phyloP scores from a whole-genome alignment of 176 grass and related monocot species.

The Dactylis glomerata region DNA sequence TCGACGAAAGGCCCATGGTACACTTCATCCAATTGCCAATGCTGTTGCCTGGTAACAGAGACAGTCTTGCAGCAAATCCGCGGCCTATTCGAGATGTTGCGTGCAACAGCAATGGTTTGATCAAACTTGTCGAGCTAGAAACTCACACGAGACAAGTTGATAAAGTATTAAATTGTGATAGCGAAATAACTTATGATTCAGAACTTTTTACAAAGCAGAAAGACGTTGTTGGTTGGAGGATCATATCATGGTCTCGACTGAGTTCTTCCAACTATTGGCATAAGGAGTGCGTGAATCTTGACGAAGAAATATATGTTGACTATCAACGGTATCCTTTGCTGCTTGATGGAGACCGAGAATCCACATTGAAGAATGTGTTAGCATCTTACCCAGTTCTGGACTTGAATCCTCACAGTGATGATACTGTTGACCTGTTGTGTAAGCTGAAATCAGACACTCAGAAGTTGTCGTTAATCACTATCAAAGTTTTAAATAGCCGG shows the following conservation, averaged over 20 bases:
- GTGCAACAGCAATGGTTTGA: not conserved
- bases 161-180: too few species aligned
- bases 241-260: not conserved
- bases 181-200: not conserved
- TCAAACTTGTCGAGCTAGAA: constrained; percentile 16
- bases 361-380: not conserved
- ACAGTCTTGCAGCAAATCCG: not conserved
- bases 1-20: not conserved
- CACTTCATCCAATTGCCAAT: not conserved
- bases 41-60: not conserved
- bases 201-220: not conserved
- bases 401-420: not conserved
- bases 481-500: too few species aligned
- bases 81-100: not conserved
- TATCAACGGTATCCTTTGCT: not conserved
- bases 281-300: not conserved
- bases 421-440: not conserved
- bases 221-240: not conserved
- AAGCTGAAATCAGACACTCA: not conserved
- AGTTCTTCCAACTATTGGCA: not conserved
- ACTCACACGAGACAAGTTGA: not conserved
- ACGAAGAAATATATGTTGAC: not conserved
- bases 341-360: not conserved
- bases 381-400: not conserved
- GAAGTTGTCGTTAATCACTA: not conserved